Conservation (phyloP, 805 yeast genomes). For the Zygotorulaspora danielsina region DNA sequence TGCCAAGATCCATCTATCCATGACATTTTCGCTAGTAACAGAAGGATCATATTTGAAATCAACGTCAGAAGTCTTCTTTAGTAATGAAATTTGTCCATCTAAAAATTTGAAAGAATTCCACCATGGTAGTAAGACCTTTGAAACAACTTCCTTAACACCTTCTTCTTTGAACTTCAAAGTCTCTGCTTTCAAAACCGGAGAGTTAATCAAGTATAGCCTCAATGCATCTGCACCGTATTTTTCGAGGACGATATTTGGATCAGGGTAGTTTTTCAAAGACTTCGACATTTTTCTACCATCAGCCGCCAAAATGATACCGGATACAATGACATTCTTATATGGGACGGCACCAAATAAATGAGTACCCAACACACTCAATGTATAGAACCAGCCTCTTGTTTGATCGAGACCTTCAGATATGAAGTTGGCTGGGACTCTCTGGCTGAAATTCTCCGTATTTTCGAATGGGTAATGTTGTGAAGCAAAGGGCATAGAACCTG, state of each 20-base stretch:
- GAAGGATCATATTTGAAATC: slow-evolving; percentile 70
- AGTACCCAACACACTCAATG: slow-evolving; percentile 91
- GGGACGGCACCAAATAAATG: slow-evolving; percentile 91
- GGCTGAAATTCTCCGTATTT: slow-evolving; percentile 60
- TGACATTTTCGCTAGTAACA: slow-evolving; percentile 72
- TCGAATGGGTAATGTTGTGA: slow-evolving; percentile 97
- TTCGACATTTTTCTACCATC: slow-evolving; percentile 99
- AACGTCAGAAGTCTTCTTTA: slow-evolving; percentile 66
- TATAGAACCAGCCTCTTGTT: slow-evolving; percentile 99
- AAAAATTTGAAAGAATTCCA: slow-evolving; percentile 96
- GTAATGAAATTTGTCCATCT: slow-evolving; percentile 85
- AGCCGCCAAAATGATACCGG: slow-evolving; percentile 94
- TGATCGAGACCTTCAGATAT: slow-evolving; percentile 99
- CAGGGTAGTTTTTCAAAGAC: slow-evolving; percentile 96
- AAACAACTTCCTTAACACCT: slow-evolving; percentile 96
- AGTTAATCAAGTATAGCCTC: slow-evolving; percentile 91
- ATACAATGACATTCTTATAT: slow-evolving; percentile 88
- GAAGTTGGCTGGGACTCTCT: slow-evolving; percentile 93
- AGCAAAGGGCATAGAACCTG: slow-evolving; percentile 99
- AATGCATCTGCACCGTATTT: slow-evolving; percentile 97
- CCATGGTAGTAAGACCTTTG: slow-evolving; percentile 96
- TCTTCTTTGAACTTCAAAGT: slow-evolving; percentile 95
- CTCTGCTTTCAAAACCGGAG: slow-evolving; percentile 96
- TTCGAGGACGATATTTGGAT: slow-evolving; percentile 75
- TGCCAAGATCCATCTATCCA: slow-evolving; percentile 97